Evolutionary conservation across 768 basidiomycete species (phyloP), one percentile per base, ranked within the genome.

Genomic region (Neoboletus magnificus): DNA sequence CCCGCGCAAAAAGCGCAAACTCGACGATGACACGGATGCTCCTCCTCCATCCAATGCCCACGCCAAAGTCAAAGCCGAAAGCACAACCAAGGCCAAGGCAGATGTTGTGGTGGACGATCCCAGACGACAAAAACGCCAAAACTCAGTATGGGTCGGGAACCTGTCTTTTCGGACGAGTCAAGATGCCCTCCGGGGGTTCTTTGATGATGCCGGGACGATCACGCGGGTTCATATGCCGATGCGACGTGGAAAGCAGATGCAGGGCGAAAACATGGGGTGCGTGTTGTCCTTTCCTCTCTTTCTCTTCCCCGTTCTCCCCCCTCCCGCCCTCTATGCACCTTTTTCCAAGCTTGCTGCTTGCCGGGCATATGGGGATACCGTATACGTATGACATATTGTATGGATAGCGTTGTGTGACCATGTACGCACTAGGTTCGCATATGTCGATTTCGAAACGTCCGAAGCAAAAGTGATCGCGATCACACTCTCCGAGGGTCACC

Each of bases 81-180:
- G 3, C 23, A 37, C 27, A 4, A 37, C 57, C 23, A 62, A 48
- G n/a, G 5, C n/a, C n/a, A 15, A 15, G 20, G 12, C n/a, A 3
- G 41, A 16, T 15, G 23, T 13, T 9, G 13, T 15, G 12, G 23
- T 40, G 13, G 66, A 57, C 51, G 47, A 55, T 40, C 25, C 56
- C 37, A 49, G 57, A 62, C 59, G 65, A 53, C 61, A 58, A 66
- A 86, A 85, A 70, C 83, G 88, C 25, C 84, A 91, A 71, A 85
- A 95, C 68, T 95, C 92, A 5, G 79, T 98, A 45, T 98, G 96
- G 96, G 89, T 98, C 30, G 96, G 96, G 40, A 98, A 98, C 73
- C 68, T 98, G 69, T 81, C 89, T 7, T 98, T 89, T 79, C 89
- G 88, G 73, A 98, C 96, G 49, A 90, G 87, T 0, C 75, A 79